Evolutionary conservation across 2,329 filamentous ascomycete genomes (phyloP).

Genomic region (Corynespora cassiicola): DNA sequence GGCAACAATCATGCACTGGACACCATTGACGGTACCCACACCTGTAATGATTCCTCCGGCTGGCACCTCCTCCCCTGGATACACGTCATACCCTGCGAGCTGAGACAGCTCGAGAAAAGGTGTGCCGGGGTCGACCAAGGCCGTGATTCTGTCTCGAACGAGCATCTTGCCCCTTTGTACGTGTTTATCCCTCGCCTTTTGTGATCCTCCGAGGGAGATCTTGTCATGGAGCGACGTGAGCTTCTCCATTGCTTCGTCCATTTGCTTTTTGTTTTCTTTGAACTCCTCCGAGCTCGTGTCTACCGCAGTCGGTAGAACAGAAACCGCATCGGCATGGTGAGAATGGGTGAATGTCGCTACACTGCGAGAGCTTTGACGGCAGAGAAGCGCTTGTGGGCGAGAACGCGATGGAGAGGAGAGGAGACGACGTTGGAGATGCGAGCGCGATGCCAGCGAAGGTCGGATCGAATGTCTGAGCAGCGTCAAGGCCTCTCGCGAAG

Average conservation of each 20-base stretch:
- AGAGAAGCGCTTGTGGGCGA: slow-evolving; percentile 15
- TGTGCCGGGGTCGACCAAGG: slow-evolving; percentile 86
- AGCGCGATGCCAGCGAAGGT: slow-evolving; percentile 27
- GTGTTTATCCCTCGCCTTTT: slow-evolving; percentile 88
- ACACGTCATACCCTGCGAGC: slow-evolving; percentile 86
- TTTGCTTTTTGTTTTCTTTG: slow-evolving; percentile 78
- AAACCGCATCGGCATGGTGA: slow-evolving; percentile 83
- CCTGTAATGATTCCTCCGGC: slow-evolving; percentile 93
- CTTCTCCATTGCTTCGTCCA: slow-evolving; percentile 73
- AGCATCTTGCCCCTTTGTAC: slow-evolving; percentile 91
- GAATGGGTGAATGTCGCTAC: slow-evolving; percentile 81
- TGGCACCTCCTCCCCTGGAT: slow-evolving; percentile 85
- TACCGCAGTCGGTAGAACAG: slow-evolving; percentile 75
- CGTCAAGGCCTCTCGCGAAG: slow-evolving; percentile 41
- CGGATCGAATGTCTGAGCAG: slow-evolving; percentile 40
- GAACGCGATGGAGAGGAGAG: slow-evolving; percentile 16
- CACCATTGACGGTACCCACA: slow-evolving; percentile 86
- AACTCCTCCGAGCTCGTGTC: slow-evolving; percentile 81
- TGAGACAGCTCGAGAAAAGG: slow-evolving; percentile 93
- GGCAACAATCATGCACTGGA: slow-evolving; percentile 90
- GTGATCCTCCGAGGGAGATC: slow-evolving; percentile 77
- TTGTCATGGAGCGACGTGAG: slow-evolving; percentile 74
- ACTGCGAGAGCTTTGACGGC: slow-evolving; percentile 20
- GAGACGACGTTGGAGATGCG: slow-evolving; percentile 29
- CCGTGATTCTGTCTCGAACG: slow-evolving; percentile 84